A percentile compares a stretch with the other conserved stretches of the same genome.
These are phyloP conservation scores for Fomitopsis pinicola DNA, from an alignment of 1,284 basidiomycete genomes.

Conservation along the genomic window DNA sequence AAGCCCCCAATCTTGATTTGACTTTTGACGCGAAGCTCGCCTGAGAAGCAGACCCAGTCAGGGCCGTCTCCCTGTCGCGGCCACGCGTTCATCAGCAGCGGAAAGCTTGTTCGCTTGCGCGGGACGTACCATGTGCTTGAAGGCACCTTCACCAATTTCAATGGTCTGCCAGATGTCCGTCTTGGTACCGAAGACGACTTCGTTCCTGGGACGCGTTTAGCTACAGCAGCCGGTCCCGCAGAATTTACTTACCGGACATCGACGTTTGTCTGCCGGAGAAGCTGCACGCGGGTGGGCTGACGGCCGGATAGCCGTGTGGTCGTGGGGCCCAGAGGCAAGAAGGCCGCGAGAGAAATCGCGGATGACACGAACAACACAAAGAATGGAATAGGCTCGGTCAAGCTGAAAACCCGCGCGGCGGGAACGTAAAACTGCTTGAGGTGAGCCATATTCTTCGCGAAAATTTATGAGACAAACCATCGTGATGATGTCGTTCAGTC, in stretches of 20 bases:
- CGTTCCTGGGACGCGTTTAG: constrained; percentile 15
- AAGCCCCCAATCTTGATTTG: constrained; percentile 54
- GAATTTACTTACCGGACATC: constrained; percentile 53
- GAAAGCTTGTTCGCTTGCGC: neutral
- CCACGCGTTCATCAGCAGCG: neutral
- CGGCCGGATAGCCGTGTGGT: constrained; percentile 31
- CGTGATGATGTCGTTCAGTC: constrained; percentile 40
- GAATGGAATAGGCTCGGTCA: constrained; percentile 60
- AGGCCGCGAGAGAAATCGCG: constrained; percentile 50
- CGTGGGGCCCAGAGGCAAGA: constrained; percentile 53
- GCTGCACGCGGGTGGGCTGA: constrained; percentile 49
- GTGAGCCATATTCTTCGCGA: neutral
- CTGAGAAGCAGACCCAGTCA: constrained; percentile 56
- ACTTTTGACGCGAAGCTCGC: constrained; percentile 50
- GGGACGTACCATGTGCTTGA: constrained; percentile 47
- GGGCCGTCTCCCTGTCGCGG: constrained; percentile 49
- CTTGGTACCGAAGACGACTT: constrained; percentile 38
- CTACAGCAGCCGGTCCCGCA: neutral
- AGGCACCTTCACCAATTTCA: constrained; percentile 57
- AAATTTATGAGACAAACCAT: constrained; percentile 27
- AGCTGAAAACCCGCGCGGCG: constrained; percentile 51
- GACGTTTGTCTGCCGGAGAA: constrained; percentile 63
- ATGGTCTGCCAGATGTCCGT: constrained; percentile 69
- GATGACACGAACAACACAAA: constrained; percentile 55
- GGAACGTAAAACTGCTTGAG: constrained; percentile 45